Evolutionary conservation across 495 filamentous ascomycete genomes (phyloP).

Genomic region (Tuber indicum): DNA sequence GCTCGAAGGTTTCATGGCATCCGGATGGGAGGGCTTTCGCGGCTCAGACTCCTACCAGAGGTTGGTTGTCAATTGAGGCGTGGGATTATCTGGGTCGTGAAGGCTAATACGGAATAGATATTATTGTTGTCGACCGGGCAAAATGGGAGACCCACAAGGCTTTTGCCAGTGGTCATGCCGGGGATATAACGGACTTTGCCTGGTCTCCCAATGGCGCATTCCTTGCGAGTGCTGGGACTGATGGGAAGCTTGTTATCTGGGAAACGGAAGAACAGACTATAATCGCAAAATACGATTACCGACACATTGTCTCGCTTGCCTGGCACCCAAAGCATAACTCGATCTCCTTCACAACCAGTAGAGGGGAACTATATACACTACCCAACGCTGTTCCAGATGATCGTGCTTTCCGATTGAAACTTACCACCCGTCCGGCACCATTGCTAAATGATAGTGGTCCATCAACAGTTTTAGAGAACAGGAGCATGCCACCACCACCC

Average conservation of each 20-base stretch:
- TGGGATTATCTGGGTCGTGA: neutral
- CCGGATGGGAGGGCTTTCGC: conserved; percentile 91
- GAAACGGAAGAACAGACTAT: conserved; percentile 79
- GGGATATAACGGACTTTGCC: conserved; percentile 75
- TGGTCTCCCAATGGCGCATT: conserved; percentile 95
- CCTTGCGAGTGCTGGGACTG: conserved; percentile 71
- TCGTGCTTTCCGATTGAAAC: conserved; percentile 53
- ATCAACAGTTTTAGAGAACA: conserved; percentile 8
- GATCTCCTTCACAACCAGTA: conserved; percentile 79
- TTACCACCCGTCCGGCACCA: conserved; percentile 64
- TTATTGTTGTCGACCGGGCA: conserved; percentile 74
- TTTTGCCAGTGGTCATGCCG: conserved; percentile 72
- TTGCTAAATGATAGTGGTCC: conserved; percentile 45
- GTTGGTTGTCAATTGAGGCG: conserved; percentile 8
- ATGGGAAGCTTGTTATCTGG: conserved; percentile 81
- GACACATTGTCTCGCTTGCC: conserved; percentile 71
- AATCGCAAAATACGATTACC: conserved; percentile 62
- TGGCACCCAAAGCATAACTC: conserved; percentile 91
- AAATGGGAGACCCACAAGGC: conserved; percentile 77
- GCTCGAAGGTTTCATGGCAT: conserved; percentile 77
- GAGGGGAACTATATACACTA: conserved; percentile 87
- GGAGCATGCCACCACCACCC: conserved; percentile 11
- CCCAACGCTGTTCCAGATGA: conserved; percentile 68
- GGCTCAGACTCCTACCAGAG: conserved; percentile 66
- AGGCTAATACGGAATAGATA: conserved; percentile 47